A percentile compares a stretch with the other conserved stretches of the same genome.
Conservation (phyloP, 176 grass and related monocot genomes). For the Triticum monococcum region DNA sequence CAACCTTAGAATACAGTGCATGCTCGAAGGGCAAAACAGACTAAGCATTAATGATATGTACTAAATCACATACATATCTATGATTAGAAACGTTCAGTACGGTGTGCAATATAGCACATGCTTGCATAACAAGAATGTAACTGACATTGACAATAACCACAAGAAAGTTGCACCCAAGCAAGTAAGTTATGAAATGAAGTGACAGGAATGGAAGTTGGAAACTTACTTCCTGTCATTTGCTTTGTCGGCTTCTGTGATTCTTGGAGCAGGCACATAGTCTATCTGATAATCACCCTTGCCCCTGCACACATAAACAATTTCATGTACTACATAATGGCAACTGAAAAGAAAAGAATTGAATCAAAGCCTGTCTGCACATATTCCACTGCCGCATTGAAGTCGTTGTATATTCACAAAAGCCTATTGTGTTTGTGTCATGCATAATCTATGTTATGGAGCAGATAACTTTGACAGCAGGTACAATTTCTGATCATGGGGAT, state of each 20-base stretch:
- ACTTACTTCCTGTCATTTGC: slow-evolving; percentile 82
- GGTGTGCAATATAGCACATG: background rate
- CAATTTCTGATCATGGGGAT: background rate
- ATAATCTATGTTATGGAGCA: background rate
- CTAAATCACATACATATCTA: background rate
- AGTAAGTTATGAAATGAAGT: slow-evolving; percentile 17
- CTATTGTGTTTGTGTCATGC: background rate
- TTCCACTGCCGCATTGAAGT: background rate
- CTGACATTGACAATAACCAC: background rate
- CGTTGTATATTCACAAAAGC: background rate
- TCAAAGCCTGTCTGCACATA: background rate
- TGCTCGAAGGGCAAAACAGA: background rate
- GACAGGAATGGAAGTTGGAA: slow-evolving; percentile 3
- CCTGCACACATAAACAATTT: slow-evolving; percentile 39
- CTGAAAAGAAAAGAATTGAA: background rate
- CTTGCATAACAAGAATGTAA: background rate
- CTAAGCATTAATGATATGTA: background rate
- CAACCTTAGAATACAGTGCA: background rate
- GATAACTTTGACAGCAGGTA: background rate
- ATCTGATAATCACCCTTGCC: slow-evolving; percentile 88
- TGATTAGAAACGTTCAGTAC: background rate
- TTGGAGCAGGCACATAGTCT: slow-evolving; percentile 87
- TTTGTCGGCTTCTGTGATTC: slow-evolving; percentile 96
- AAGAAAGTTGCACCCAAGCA: background rate
- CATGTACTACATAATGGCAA: background rate